Evolutionary conservation across 345 rosid species (phyloP), one percentile per base, ranked within the genome.

Genomic region (Syzygium jambos): DNA sequence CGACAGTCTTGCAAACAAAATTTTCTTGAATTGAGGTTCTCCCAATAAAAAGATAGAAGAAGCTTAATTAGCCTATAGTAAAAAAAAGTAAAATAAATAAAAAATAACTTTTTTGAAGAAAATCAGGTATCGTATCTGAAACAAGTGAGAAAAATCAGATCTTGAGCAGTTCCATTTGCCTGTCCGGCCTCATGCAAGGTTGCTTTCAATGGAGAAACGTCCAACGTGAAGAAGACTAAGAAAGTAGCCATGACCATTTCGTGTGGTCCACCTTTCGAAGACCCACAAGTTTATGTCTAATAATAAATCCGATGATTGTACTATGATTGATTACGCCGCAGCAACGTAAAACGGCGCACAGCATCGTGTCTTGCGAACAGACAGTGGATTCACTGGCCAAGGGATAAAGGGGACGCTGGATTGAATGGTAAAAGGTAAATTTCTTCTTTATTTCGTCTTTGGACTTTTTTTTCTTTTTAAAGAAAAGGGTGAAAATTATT

Each of bases 201-300:
- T 87, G 21, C 86, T 89, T 86, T 87, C 93, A 87, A 54, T 85
- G 84, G 56, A 78, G 54, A 77, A 27, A 78, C 53, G 68, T 57
- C 51, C 41, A 38, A 41, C 84, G 80, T 61, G 52, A 57, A 68
- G 52, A 52, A 68, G 86, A 43, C 17, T 29, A 6, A 52, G 53
- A 63, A 87, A 90, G 87, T 52, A 85, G 89, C 87, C 85, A 89
- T 27, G 87, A 34, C 41, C 27, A 73, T 87, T 65, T 55, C 77
- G 13, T 30, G 91, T 87, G 94, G 93, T 82, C 94, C 93, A 84
- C 89, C 25, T 73, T 9, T 73, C 59, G 17, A 41, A 1, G 65
- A 53, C 41, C 82, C 82, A 73, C 82, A 11, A 19, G 27, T 5
- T 38, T 73, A 19, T 38, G 14, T 73, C 82, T 2, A 22, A 73